Evolutionary conservation across 2,329 filamentous ascomycete species (phyloP).

Genomic region (Venturia oleaginea): DNA sequence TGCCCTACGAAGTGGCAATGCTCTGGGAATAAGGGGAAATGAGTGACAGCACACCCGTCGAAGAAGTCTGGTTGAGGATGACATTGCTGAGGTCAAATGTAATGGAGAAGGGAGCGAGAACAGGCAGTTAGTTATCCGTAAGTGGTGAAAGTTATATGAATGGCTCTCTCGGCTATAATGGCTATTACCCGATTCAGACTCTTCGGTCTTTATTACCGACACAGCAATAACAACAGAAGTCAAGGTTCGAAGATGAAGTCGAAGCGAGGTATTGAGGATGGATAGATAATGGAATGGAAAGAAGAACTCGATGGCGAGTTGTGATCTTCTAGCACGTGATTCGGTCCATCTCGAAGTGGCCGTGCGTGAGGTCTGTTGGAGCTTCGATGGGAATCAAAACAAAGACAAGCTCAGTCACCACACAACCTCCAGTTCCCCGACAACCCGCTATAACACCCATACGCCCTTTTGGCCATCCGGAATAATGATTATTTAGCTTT

Average conservation of each 20-base stretch:
- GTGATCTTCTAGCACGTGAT: not conserved
- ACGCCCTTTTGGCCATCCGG: not conserved
- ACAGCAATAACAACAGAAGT: not conserved
- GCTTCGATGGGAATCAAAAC: not conserved
- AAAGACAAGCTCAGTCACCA: not conserved
- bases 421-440: not conserved
- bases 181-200: conserved; percentile 4
- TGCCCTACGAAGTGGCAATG: conserved; percentile 5
- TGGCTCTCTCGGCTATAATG: not conserved
- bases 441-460: not conserved
- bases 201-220: not conserved
- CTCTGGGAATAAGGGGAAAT: not conserved
- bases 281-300: not conserved
- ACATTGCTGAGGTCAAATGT: not conserved
- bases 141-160: not conserved
- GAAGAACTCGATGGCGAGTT: not conserved
- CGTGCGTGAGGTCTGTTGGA: not conserved
- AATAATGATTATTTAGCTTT: conserved; percentile 2
- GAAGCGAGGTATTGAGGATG: not conserved
- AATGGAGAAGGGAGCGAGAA: no score
- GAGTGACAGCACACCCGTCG: not conserved
- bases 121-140: not conserved
- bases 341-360: not conserved
- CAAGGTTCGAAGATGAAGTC: not conserved
- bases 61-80: not conserved